Base-by-base conservation (phyloP, 2,329 filamentous ascomycete species). In the Boeremia exigua region DNA sequence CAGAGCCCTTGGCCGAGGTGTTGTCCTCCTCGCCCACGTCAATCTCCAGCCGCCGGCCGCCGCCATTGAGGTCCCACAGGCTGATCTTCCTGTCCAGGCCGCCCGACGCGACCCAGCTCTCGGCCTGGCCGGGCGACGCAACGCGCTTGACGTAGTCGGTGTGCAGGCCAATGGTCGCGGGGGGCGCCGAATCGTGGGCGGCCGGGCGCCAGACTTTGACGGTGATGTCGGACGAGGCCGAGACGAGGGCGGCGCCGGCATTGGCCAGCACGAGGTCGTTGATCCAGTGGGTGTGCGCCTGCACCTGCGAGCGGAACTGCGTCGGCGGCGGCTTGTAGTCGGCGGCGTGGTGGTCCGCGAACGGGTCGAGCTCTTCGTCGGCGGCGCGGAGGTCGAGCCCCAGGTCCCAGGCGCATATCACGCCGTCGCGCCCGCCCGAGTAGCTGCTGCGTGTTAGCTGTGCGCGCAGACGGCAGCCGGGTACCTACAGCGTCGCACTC, bases 111-210 rank as follows among this genome's bases (percentile, higher is more conserved):
- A 98, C 89, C 94, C 94, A 99, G 66, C 88, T 87, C 50, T 86
- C 84, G 36, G 86, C 81, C 37, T 82, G 78, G 63, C 85, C 82
- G 38, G 94, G 91, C 7, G 91, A 90, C 15, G 93, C 91, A 33
- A 99, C 84, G 65, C 92, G 93, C 78, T 98, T 99, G 72, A 96
- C 93, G 72, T 98, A 99, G 80, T 99, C 95, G 68, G 88, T 89
- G 76, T 99, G 95, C 68, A 94, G 87, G 61, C 95, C 95, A 70
- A 99, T 94, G 37, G 91, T 92, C 61, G 86, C 84, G 5, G 91
- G 88, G 9, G 88, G 86, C 45, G 88, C 82, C 23, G 79, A 78
- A 43, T 86, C 84, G 52, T 85, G 80, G 42, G 85, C 85, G 14
- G 82, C 79, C 23, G 94, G 94, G 52, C 93, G 86, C 95, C 93